Base-by-base conservation (phyloP, 2,329 filamentous ascomycete genomes). In the Phialemoniopsis sp. region DNA sequence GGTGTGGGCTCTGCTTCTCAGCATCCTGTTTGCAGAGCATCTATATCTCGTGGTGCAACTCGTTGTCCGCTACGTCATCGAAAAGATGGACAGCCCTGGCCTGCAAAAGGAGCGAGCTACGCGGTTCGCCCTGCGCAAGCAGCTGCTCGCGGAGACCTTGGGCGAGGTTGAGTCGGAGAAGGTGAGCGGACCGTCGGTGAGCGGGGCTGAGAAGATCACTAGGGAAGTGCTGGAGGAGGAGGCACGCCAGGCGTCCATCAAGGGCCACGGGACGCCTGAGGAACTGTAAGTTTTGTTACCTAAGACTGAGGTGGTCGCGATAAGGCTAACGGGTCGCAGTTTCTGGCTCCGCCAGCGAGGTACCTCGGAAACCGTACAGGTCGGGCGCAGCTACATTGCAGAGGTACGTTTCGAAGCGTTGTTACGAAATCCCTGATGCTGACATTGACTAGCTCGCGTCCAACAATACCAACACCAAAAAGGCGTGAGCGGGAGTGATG, bases 11-110 rank as follows among this genome's bases (percentile, higher is more conserved):
- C 69, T 96, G 3, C 73, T 98, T 5, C 68, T 95, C 14, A 80
- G 82, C 15, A 83, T 98, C 41, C 78, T 97, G 51, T 78, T 94
- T 50, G 82, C 88, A 0, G 93, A 98, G 58, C 91, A 98, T 57
- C 66, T 90, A 13, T 97, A 95, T 59, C 78, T 98, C n/a, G 68
- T 82, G 3, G 76, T 87, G 3, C 83, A 90, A 52, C 74, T 83
- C 45, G 76, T 73, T 1, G 85, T 96, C 5, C 79, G 83, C 31
- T 76, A 80, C 38, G 81, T 82, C 4, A 78, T 98, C 51, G 72
- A 71, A 43, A 93, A 89, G 59, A 67, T 96, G 38, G 90, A 97
- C 53, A 90, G 85, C 34, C 87, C 88, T 0, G 90, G 89, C 1
- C 70, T 90, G 41, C 87, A 94, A 53, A 89, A 89, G 60, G 90